Evolutionary conservation across 2,329 filamentous ascomycete species (phyloP).

Genomic region (Verticillium tricorpus): DNA sequence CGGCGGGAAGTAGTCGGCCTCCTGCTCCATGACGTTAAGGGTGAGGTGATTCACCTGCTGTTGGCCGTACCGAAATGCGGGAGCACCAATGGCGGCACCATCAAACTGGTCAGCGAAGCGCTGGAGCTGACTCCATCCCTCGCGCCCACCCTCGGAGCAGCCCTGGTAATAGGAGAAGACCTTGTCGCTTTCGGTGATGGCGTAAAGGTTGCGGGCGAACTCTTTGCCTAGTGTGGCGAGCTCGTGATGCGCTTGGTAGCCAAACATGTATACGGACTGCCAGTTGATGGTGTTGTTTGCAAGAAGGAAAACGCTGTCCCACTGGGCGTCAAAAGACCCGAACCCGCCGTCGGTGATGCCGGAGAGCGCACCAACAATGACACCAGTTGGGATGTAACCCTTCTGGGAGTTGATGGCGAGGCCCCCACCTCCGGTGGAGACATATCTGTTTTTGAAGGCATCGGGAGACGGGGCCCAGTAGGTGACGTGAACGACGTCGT

Average conservation of each 20-base stretch:
- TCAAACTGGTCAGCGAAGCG: conserved; percentile 44
- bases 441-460: conserved; percentile 38
- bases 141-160: conserved; percentile 48
- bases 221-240: conserved; percentile 35
- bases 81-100: conserved; percentile 39
- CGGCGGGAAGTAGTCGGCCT: conserved; percentile 33
- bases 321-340: conserved; percentile 36
- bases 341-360: conserved; percentile 47
- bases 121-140: conserved; percentile 45
- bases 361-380: conserved; percentile 41
- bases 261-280: conserved; percentile 30
- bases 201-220: conserved; percentile 36
- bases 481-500: conserved; percentile 28
- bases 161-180: conserved; percentile 48
- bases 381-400: conserved; percentile 29
- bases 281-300: conserved; percentile 33
- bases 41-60: conserved; percentile 41
- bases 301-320: conserved; percentile 28
- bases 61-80: conserved; percentile 39
- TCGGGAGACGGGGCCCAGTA: conserved; percentile 38
- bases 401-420: conserved; percentile 35
- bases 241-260: conserved; percentile 30
- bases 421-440: conserved; percentile 42
- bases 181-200: conserved; percentile 18
- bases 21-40: conserved; percentile 31